These are phyloP conservation scores for Flaveria sonorensis DNA, from an alignment of 129 eudicot species.

Conservation along the genomic window DNA sequence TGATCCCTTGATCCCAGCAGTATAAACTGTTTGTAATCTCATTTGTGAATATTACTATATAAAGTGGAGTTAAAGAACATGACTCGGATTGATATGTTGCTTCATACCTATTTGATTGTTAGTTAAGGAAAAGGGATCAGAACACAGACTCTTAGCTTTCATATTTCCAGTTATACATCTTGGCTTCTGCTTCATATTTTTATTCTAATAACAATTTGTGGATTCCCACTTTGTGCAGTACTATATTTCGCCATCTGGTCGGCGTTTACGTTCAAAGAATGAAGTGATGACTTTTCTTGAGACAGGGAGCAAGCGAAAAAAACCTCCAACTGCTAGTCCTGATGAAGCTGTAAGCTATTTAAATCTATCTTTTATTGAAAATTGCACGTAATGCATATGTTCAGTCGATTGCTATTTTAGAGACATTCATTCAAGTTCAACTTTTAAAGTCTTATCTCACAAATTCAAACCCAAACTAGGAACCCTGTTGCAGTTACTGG, in stretches of 20 bases:
- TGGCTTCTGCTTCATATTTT: slow-evolving; percentile 1
- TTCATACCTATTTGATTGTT: slow-evolving; percentile 21
- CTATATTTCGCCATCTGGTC: slow-evolving; percentile 46
- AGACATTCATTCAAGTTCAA: background rate
- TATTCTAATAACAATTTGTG: background rate
- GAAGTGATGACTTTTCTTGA: slow-evolving; percentile 54
- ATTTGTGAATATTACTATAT: background rate
- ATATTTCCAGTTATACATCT: slow-evolving; percentile 4
- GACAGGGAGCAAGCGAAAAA: slow-evolving; percentile 52
- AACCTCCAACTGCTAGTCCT: slow-evolving; percentile 32
- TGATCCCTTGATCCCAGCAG: background rate
- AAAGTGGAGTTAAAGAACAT: background rate
- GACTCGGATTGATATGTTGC: background rate
- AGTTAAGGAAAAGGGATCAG: slow-evolving; percentile 2
- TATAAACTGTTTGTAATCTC: background rate
- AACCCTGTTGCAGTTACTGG: background rate
- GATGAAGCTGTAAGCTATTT: slow-evolving; percentile 47
- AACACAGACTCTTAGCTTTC: slow-evolving; percentile 3
- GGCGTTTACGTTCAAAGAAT: slow-evolving; percentile 50
- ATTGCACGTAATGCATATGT: background rate
- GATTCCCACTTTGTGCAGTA: slow-evolving; percentile 45
- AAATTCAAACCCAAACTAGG: background rate
- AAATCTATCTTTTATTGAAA: background rate
- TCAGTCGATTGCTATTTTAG: background rate
- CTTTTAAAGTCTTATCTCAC: background rate